phyloP scores from a whole-genome alignment of 805 yeast species.

The Zygoascus bituminiphila region DNA sequence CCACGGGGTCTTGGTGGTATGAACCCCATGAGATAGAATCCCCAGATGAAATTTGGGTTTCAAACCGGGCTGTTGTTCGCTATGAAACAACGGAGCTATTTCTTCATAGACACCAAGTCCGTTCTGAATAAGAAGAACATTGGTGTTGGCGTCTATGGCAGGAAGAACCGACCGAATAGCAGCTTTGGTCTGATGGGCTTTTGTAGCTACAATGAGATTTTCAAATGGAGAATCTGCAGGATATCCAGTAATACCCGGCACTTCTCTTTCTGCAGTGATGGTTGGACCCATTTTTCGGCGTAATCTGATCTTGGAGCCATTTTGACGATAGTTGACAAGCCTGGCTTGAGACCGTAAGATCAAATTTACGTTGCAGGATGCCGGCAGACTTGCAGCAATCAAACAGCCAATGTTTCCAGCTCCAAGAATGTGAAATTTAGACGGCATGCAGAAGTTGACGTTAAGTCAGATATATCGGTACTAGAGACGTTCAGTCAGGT shows the following conservation, averaged over 20 bases:
- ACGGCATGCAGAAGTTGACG: neutral
- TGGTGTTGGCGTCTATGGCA: constrained; percentile 41
- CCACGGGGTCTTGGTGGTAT: constrained; percentile 33
- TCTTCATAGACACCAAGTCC: constrained; percentile 68
- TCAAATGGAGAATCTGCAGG: constrained; percentile 29
- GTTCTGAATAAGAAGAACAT: constrained; percentile 68
- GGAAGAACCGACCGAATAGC: constrained; percentile 53
- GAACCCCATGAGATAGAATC: constrained; percentile 78
- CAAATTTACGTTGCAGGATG: constrained; percentile 34
- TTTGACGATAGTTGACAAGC: constrained; percentile 33
- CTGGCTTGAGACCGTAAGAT: constrained; percentile 38
- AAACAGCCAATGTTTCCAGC: constrained; percentile 48
- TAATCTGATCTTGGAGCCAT: constrained; percentile 34
- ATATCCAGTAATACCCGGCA: constrained; percentile 8
- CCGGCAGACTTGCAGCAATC: constrained; percentile 39
- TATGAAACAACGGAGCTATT: constrained; percentile 46
- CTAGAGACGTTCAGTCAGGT: too few relatives aligned
- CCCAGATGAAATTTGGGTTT: constrained; percentile 65
- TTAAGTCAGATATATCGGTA: too few relatives aligned
- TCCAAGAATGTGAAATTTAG: constrained; percentile 34
- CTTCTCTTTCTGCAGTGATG: constrained; percentile 8
- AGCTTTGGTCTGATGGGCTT: constrained; percentile 60
- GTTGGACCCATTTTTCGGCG: constrained; percentile 17
- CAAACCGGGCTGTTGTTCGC: constrained; percentile 25
- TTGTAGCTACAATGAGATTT: constrained; percentile 67